phyloP scores from a whole-genome alignment of 108 stramenopile species.

The Bacterosira constricta region DNA sequence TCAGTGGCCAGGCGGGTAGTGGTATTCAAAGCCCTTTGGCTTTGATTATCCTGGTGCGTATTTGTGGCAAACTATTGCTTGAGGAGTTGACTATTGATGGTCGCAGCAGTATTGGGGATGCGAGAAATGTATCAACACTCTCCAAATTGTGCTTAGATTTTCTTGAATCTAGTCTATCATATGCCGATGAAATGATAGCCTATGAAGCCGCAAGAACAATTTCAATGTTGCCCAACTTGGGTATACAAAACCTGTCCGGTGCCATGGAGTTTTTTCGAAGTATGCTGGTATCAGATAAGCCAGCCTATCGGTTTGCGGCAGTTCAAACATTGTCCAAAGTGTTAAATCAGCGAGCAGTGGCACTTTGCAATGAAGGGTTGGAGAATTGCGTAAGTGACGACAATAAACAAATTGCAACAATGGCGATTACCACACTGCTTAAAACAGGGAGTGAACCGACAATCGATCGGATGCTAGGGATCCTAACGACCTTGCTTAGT shows the following conservation, averaged over 20 bases:
- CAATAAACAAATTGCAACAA: constrained; percentile 72
- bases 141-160: constrained; percentile 63
- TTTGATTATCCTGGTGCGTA: constrained; percentile 69
- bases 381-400: constrained; percentile 65
- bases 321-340: constrained; percentile 69
- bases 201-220: constrained; percentile 88
- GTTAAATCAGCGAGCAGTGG: constrained; percentile 54
- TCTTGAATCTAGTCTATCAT: constrained; percentile 55
- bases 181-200: constrained; percentile 72
- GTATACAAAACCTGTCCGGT: constrained; percentile 62
- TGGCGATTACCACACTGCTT: constrained; percentile 81
- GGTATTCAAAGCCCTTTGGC: constrained; percentile 61
- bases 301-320: constrained; percentile 66
- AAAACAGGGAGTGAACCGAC: constrained; percentile 75
- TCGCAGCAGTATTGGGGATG: neutral
- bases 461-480: constrained; percentile 72
- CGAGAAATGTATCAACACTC: constrained; percentile 26
- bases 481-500: constrained; percentile 66
- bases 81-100: constrained; percentile 20
- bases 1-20: constrained; percentile 32
- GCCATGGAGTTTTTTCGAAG: constrained; percentile 74
- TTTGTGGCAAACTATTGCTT: constrained; percentile 48
- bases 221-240: constrained; percentile 68
- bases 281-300: constrained; percentile 65
- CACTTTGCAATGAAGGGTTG: constrained; percentile 80